phyloP scores from a whole-genome alignment of 768 basidiomycete genomes.

The Galerina sulciceps region DNA sequence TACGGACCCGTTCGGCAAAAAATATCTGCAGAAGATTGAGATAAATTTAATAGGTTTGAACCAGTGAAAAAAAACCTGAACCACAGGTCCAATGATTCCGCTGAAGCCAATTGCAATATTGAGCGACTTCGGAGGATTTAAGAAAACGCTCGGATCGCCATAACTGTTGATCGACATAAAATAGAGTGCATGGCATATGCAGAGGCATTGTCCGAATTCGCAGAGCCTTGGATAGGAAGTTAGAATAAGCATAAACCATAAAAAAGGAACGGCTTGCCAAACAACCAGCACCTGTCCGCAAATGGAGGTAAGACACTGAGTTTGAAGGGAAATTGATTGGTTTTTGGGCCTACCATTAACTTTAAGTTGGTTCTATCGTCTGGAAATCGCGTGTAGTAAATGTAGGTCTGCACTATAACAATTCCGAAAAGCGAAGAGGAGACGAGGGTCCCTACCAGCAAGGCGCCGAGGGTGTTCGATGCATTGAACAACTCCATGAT shows the following conservation, averaged over 20 bases:
- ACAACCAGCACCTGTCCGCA: background rate
- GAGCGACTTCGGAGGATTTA: background rate
- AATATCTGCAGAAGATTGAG: background rate
- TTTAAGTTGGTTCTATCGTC: conserved; percentile 2
- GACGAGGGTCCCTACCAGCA: conserved; percentile 11
- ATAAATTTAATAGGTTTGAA: too few relatives aligned
- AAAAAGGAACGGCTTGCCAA: background rate
- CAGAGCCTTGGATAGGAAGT: conserved; percentile 1
- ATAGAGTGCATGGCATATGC: conserved; percentile 9
- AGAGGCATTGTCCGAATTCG: conserved; percentile 13
- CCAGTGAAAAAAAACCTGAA: too few relatives aligned
- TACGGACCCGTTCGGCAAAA: background rate
- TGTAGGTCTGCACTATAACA: conserved; percentile 11
- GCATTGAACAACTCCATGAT: background rate
- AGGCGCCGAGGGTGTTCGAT: conserved; percentile 12
- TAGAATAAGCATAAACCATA: background rate
- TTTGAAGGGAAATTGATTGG: background rate
- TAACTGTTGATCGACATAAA: background rate
- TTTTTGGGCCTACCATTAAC: conserved; percentile 1
- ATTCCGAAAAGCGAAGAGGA: conserved; percentile 16
- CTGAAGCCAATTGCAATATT: background rate
- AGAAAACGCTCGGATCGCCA: background rate
- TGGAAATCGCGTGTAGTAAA: conserved; percentile 15
- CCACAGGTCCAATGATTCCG: background rate
- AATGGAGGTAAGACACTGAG: background rate